Evolutionary conservation across 2,329 filamentous ascomycete genomes (phyloP).

Genomic region (Penicillium sp.): DNA sequence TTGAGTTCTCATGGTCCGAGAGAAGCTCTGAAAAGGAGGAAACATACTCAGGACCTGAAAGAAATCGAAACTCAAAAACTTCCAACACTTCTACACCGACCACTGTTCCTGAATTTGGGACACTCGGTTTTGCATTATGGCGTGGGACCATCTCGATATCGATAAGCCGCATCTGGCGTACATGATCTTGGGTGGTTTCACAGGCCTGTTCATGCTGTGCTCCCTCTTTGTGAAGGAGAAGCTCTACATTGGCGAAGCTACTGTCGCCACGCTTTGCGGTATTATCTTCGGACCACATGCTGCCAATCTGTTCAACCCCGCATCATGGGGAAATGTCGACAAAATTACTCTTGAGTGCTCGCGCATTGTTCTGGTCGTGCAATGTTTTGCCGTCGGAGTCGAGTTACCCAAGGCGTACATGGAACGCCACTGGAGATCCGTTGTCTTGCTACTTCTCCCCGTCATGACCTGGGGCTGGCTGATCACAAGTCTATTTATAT

Average conservation of each 20-base stretch:
- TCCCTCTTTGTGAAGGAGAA: slow-evolving; percentile 60
- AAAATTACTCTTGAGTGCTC: slow-evolving; percentile 69
- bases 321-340: slow-evolving; percentile 65
- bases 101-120: not conserved
- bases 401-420: slow-evolving; percentile 77
- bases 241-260: slow-evolving; percentile 56
- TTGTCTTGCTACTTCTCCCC: slow-evolving; percentile 80
- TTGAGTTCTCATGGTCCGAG: slow-evolving; percentile 12
- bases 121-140: slow-evolving; percentile 39
- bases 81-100: not conserved
- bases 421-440: slow-evolving; percentile 96
- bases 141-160: slow-evolving; percentile 59
- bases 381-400: slow-evolving; percentile 72
- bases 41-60: not conserved
- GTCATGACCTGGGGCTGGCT: slow-evolving; percentile 93
- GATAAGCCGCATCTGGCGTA: slow-evolving; percentile 97
- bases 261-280: slow-evolving; percentile 73
- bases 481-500: slow-evolving; percentile 87
- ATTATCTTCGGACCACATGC: slow-evolving; percentile 70
- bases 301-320: slow-evolving; percentile 62
- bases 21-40: not conserved
- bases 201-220: slow-evolving; percentile 95
- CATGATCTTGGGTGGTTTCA: slow-evolving; percentile 97
- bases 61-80: not conserved
- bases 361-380: slow-evolving; percentile 69